Evolutionary conservation across 2,329 filamentous ascomycete genomes (phyloP), one percentile per base, ranked within the genome.

Genomic region (Xylariaceae sp.): DNA sequence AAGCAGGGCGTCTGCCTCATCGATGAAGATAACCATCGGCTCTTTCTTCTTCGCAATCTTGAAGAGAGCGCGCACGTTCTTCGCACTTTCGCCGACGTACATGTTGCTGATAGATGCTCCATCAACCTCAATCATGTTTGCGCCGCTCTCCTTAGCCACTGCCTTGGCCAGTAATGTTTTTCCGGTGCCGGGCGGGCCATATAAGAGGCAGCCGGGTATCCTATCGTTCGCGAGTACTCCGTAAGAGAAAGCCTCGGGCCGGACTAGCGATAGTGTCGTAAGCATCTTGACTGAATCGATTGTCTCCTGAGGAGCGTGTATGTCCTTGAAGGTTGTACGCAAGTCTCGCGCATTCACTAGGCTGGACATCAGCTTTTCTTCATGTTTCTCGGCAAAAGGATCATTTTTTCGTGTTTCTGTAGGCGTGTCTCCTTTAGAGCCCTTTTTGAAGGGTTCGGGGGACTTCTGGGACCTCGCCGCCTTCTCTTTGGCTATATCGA

Each of bases 31-130:
- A 14, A 99, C 88, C 69, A 93, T 93, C 0, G 95, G 95, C 1
- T 90, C 89, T 6, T 97, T 83, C 74, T 96, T 96, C 75, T 92
- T 92, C 3, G 95, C 95, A 0, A 98, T 81, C 0, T 87, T 89
- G 76, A 99, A 99, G 36, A 98, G 87, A 0, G 94, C 94, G 49
- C 89, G 88, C 51, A 98, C 90, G 70, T 96, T 96, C 81, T 98
- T 98, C 77, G 99, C 95, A 58, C 91, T 91, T 73, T 98, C 92
- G 19, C 95, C 95, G 3, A 98, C 91, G 74, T 91, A 98, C 84
- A 96, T 98, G 72, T 97, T 91, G 74, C 96, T 96, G 66, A 99
- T 90, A 64, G 92, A 91, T 1, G 92, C 92, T 2, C 92, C 94
- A 63, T 88, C 93, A 37, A 98, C 87, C 74, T 98, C 93, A 34